Evolutionary conservation across 768 basidiomycete species (phyloP).

Genomic region (Psilocybe cubensis): DNA sequence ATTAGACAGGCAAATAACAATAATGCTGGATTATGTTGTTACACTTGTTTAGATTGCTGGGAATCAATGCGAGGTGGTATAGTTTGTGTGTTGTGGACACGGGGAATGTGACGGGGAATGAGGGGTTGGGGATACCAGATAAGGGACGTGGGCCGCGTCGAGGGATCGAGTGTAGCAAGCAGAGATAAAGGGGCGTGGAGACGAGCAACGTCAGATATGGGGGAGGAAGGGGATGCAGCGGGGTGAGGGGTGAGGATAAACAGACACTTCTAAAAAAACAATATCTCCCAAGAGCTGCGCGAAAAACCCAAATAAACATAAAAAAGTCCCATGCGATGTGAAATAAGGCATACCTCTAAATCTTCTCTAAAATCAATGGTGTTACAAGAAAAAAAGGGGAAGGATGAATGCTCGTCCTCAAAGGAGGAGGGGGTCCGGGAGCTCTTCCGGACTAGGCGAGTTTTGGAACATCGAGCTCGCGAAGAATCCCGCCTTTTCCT

Average conservation of each 20-base stretch:
- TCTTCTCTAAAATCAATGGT: conserved; percentile 28
- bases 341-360: conserved; percentile 26
- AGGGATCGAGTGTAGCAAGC: conserved; percentile 8
- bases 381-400: conserved; percentile 14
- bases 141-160: background rate
- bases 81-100: conserved; percentile 11
- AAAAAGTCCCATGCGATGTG: background rate
- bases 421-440: conserved; percentile 69
- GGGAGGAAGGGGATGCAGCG: background rate
- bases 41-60: conserved; percentile 22
- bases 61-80: conserved; percentile 22
- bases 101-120: background rate
- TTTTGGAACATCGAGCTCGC: conserved; percentile 87
- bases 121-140: background rate
- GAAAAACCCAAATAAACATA: background rate
- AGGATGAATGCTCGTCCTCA: conserved; percentile 29
- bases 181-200: conserved; percentile 5
- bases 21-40: conserved; percentile 26
- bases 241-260: conserved; percentile 8
- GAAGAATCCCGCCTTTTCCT: conserved; percentile 55
- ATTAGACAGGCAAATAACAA: conserved; percentile 24
- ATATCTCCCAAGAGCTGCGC: conserved; percentile 22
- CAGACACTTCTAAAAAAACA: conserved; percentile 21
- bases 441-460: conserved; percentile 81
- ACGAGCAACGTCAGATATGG: conserved; percentile 12